These are phyloP conservation scores for Hygrophoropsis aurantiaca DNA, from an alignment of 768 basidiomycete species.

Conservation along the genomic window DNA sequence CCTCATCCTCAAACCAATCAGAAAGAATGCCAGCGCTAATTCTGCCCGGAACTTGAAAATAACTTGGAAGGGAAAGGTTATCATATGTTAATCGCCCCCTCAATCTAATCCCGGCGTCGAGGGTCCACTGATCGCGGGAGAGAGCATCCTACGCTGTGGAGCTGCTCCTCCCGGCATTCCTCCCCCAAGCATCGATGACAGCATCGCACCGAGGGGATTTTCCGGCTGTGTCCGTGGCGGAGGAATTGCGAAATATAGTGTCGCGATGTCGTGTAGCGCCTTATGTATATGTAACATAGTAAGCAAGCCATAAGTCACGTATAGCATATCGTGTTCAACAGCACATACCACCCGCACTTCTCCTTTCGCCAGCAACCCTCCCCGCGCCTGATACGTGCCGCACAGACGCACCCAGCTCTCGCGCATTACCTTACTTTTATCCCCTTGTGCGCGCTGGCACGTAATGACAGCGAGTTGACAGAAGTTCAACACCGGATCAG, in stretches of 20 bases:
- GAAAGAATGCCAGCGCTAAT: too few relatives aligned
- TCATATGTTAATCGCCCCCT: too few relatives aligned
- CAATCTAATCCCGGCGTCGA: slow-evolving; percentile 27
- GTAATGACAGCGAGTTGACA: slow-evolving; percentile 84
- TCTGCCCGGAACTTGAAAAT: too few relatives aligned
- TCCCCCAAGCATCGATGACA: slow-evolving; percentile 88
- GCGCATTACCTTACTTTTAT: slow-evolving; percentile 71
- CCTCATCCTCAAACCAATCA: too few relatives aligned
- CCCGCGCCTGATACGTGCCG: slow-evolving; percentile 78
- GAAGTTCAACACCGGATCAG: slow-evolving; percentile 81
- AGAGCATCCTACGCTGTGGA: slow-evolving; percentile 26
- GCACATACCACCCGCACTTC: slow-evolving; percentile 64
- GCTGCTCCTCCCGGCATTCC: slow-evolving; percentile 33
- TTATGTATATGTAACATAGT: slow-evolving; percentile 34
- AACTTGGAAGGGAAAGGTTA: too few relatives aligned
- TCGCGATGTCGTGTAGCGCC: slow-evolving; percentile 68
- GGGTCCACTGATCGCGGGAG: slow-evolving; percentile 24
- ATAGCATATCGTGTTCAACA: neutral
- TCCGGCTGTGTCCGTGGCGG: slow-evolving; percentile 67
- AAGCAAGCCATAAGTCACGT: neutral
- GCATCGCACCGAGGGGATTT: slow-evolving; percentile 86
- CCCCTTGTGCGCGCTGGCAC: slow-evolving; percentile 85
- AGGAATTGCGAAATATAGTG: slow-evolving; percentile 85
- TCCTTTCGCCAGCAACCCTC: slow-evolving; percentile 56
- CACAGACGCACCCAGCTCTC: slow-evolving; percentile 86